These are phyloP conservation scores for Geotrichum ghanense DNA, from an alignment of 805 yeast genomes.

Conservation along the genomic window DNA sequence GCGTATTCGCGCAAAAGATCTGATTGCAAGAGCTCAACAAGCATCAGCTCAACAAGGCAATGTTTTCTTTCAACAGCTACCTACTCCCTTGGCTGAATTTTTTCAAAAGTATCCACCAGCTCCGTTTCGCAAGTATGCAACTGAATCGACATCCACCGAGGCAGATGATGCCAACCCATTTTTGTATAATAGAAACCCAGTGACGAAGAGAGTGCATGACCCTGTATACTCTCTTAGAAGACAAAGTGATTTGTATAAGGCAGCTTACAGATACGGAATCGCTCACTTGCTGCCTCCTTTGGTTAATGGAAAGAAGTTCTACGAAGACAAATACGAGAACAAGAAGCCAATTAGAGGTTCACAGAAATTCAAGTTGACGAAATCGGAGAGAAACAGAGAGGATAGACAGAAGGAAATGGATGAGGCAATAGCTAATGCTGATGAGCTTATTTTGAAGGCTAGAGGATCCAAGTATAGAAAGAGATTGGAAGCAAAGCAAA, in stretches of 20 bases:
- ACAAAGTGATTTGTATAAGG: slow-evolving; percentile 71
- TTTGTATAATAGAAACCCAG: slow-evolving; percentile 71
- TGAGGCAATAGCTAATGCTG: slow-evolving; percentile 53
- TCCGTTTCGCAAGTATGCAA: slow-evolving; percentile 57
- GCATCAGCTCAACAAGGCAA: slow-evolving; percentile 12
- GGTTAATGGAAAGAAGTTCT: slow-evolving; percentile 54
- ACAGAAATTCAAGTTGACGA: slow-evolving; percentile 64
- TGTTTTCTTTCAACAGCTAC: slow-evolving; percentile 45
- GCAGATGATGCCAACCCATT: slow-evolving; percentile 80
- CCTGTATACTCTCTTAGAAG: slow-evolving; percentile 73
- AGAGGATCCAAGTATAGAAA: slow-evolving; percentile 42
- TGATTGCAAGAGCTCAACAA: slow-evolving; percentile 23
- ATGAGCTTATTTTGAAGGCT: slow-evolving; percentile 49
- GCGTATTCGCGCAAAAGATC: slow-evolving; percentile 17
- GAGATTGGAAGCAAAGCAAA: slow-evolving; percentile 33
- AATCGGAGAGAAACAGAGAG: slow-evolving; percentile 53
- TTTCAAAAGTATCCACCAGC: slow-evolving; percentile 78
- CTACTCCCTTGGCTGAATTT: slow-evolving; percentile 57
- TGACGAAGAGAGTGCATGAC: slow-evolving; percentile 64
- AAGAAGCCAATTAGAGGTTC: slow-evolving; percentile 71
- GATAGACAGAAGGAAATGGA: slow-evolving; percentile 45
- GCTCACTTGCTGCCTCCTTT: slow-evolving; percentile 62
- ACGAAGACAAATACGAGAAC: slow-evolving; percentile 59
- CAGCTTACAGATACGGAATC: slow-evolving; percentile 74
- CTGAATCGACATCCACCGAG: slow-evolving; percentile 49